Conservation (phyloP, 2,329 filamentous ascomycete species). For the Cephalotrichum gorgonifer region DNA sequence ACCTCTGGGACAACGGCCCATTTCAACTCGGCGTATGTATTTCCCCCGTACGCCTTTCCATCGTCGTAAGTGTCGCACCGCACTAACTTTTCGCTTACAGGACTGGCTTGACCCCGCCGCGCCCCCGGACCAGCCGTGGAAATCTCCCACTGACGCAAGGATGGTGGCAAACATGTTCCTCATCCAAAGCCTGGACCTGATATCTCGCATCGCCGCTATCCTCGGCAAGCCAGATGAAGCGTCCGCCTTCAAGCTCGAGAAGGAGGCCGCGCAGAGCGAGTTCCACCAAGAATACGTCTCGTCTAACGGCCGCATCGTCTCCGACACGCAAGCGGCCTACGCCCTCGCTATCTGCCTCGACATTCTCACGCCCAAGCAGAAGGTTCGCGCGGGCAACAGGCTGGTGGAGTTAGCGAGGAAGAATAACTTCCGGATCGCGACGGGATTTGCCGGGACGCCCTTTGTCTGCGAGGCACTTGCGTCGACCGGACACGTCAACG, state of each 20-base stretch:
- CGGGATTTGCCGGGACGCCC: conserved; percentile 34
- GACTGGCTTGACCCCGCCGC: conserved; percentile 40
- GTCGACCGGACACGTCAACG: neutral
- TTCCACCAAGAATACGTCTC: conserved; percentile 22
- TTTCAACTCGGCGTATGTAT: conserved; percentile 23
- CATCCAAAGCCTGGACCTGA: conserved; percentile 27
- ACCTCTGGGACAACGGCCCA: conserved; percentile 26
- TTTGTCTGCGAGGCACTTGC: conserved; percentile 20
- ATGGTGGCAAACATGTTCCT: conserved; percentile 37
- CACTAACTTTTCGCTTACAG: neutral
- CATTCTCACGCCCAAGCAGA: conserved; percentile 14
- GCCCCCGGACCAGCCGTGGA: conserved; percentile 25
- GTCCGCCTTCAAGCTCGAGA: conserved; percentile 11
- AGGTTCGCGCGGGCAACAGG: neutral
- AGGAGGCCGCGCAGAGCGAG: conserved; percentile 10
- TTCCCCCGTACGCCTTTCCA: neutral
- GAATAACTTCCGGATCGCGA: conserved; percentile 25
- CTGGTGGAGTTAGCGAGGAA: conserved; percentile 20
- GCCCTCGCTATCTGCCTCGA: conserved; percentile 25
- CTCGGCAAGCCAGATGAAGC: conserved; percentile 19
- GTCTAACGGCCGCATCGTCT: conserved; percentile 16
- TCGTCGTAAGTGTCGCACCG: neutral
- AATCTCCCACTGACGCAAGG: conserved; percentile 25
- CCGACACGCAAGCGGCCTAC: conserved; percentile 29
- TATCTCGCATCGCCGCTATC: conserved; percentile 20